Percentiles rank a stretch among this genome's conserved stretches.
Evolutionary conservation across 495 filamentous ascomycete species (phyloP).

Genomic region (Xylaria grammica): DNA sequence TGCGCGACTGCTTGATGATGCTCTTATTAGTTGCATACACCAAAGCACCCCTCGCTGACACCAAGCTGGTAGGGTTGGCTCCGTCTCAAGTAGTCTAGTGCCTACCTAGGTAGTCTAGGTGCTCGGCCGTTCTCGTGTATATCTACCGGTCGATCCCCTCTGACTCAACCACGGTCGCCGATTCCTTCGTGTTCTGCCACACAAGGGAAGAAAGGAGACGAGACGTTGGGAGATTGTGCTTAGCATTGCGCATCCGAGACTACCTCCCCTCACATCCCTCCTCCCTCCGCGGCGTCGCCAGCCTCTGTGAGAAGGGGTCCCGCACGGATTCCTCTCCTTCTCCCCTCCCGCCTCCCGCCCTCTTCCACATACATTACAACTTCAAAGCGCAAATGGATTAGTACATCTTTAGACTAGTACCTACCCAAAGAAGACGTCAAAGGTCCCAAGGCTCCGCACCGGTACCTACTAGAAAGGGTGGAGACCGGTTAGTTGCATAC

Average conservation of each 20-base stretch:
- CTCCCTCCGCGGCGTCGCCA: constrained; percentile 5
- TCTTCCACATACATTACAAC: not conserved
- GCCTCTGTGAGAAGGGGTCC: constrained; percentile 15
- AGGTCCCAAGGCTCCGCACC: not conserved
- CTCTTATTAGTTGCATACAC: constrained; percentile 12
- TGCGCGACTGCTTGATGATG: constrained; percentile 15
- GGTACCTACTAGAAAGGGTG: not conserved
- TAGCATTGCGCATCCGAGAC: constrained; percentile 15
- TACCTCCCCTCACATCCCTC: constrained; percentile 3
- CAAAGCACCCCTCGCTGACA: constrained; percentile 1
- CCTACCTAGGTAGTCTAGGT: constrained; percentile 7
- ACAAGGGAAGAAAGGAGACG: constrained; percentile 20
- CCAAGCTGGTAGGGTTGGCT: constrained; percentile 11
- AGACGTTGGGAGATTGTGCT: constrained; percentile 20
- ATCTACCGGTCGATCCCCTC: constrained; percentile 22
- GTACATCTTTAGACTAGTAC: not conserved
- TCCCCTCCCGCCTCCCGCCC: not conserved
- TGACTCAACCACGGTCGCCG: constrained; percentile 10
- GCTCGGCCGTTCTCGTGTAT: constrained; percentile 13
- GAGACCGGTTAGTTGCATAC: constrained; percentile 21
- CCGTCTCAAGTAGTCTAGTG: constrained; percentile 17
- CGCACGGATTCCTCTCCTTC: not conserved
- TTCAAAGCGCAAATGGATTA: not conserved
- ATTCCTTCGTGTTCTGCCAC: constrained; percentile 17
- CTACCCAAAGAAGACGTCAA: not conserved